Evolutionary conservation across 768 basidiomycete species (phyloP), one percentile per base, ranked within the genome.

Genomic region (Mycena albidolilacea): DNA sequence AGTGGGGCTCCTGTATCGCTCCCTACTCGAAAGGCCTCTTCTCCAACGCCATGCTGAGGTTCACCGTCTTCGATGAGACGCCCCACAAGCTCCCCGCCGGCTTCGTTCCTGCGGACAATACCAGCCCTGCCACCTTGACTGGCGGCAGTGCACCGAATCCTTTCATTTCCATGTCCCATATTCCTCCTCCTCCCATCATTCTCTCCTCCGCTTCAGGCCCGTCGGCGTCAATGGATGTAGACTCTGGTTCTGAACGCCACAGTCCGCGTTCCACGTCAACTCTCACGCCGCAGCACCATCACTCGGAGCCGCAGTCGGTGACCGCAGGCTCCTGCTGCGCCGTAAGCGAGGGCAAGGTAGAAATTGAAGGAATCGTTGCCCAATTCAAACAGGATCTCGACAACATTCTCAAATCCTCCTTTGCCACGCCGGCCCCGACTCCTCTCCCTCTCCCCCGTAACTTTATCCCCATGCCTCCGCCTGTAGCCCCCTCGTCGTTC

Each of bases 21-120:
- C 87, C 87, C 64, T 88, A 89, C 80, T 84, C 81, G 43, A 84
- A 85, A 58, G 86, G 87, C 72, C 75, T 80, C n/a, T 92, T 89
- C 88, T 82, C 85, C 23, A 89, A 87, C 75, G 88, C 90, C 57
- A 80, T 92, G 61, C 82, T 95, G 39, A 88, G 88, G 78, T 92
- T 95, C 81, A 84, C 86, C 21, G 84, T 95, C 19, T 83, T 84
- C 67, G 91, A 93, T 70, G 88, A 86, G 76, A 83, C 81, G 11
- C 80, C 83, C 9, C 83, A 84, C 81, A 84, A 85, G 75, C 72
- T 79, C 0, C 81, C 84, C 50, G 71, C 72, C 21, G 69, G 70
- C 64, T 70, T 62, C 52, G 72, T 71, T 50, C 48, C n/a, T 10
- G 30, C 74, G 54, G 14, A 69, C 54, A 62, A 70, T 66, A 64